Evolutionary conservation across 2,329 filamentous ascomycete species (phyloP), one percentile per base, ranked within the genome.

Genomic region (Furcasterigmium furcatum): DNA sequence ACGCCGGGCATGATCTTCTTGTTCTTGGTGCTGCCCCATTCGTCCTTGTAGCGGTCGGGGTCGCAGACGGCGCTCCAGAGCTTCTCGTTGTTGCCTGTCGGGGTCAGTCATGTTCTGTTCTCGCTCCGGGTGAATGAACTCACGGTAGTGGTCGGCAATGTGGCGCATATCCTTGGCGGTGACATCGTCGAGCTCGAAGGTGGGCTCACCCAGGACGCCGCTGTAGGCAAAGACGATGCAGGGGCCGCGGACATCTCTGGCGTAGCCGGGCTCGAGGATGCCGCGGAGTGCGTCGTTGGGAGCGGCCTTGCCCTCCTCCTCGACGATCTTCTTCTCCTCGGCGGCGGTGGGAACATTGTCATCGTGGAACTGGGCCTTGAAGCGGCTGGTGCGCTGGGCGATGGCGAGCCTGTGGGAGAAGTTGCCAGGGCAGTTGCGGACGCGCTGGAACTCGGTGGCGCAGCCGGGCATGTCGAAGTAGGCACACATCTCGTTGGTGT

Each of bases 321-420:
- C 67, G 6, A 68, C 55, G 49, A 84, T 80, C 1, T 77, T 71
- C 30, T 80, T 74, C 12, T 79, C 77, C 44, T 77, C 79, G 21
- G 89, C 73, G 43, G 88, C 84, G 49, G 88, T 87, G 30, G 80
- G 76, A 42, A 86, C 84, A 72, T 54, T 91, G 35, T 88, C 73
- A 56, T 86, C 89, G 57, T 91, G 90, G 67, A 96, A 92, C 63
- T 96, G 91, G 58, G 99, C 94, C 0, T 94, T 99, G 0, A 91
- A 99, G 64, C 99, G 99, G 54, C 92, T 91, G 51, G 95, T 95
- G 63, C 97, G 92, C 61, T 99, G 95, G 55, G 99, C 99, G 46
- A 99, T 91, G 8, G 97, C 90, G 52, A 99, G 94, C 58, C 99
- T 95, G 1, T 99, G 79, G 81, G 99, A 90, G 57, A 94, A 88